Base-by-base conservation (phyloP, 805 yeast species). In the Ogataea haglerorum region DNA sequence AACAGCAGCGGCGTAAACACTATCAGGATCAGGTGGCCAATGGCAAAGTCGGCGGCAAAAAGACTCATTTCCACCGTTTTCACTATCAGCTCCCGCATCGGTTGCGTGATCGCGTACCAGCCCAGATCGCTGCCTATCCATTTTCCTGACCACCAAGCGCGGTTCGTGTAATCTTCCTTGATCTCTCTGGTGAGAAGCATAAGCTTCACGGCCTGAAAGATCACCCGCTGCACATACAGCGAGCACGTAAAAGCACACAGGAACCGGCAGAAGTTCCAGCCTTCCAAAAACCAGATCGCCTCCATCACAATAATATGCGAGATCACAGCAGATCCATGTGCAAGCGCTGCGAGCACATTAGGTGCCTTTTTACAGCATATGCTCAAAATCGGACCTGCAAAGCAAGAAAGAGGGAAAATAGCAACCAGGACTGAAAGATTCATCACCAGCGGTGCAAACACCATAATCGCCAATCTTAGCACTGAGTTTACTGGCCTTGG, bases 401-500 rank as follows among this genome's bases (percentile, higher is more conserved):
- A 43, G 19, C 67, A 53, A 4, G 77, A 68, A 3, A 70, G 22
- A 0, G 61, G 54, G 38, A 68, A 67, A 2, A 66, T 42, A 0
- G 66, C 17, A 4, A 62, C 6, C 30, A 73, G 52, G 1, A 68
- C 45, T 1, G 61, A 30, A 3, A 53, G 36, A 48, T 72, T 72
- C 32, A 73, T 45, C 1, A 69, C 18, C 13, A 80, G 61, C 1
- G 90, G 88, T 1, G 69, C 48, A 25, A 74, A 36, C 0, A 73
- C 65, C 3, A 81, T 61, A 12, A 88, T 63, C 2, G 73, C 56
- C 22, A 91, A 60, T 42, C 97, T 70, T 10, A 83, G 47, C 0
- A 85, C 55, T 0, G 91, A 75, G 58, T 81, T 77, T 6, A 78
- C 72, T 2, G 73, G 68, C 42, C 63, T 48, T n/a, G 75, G 65